Evolutionary conservation across 805 yeast species (phyloP).

Genomic region (Metschnikowia cerradonensis): DNA sequence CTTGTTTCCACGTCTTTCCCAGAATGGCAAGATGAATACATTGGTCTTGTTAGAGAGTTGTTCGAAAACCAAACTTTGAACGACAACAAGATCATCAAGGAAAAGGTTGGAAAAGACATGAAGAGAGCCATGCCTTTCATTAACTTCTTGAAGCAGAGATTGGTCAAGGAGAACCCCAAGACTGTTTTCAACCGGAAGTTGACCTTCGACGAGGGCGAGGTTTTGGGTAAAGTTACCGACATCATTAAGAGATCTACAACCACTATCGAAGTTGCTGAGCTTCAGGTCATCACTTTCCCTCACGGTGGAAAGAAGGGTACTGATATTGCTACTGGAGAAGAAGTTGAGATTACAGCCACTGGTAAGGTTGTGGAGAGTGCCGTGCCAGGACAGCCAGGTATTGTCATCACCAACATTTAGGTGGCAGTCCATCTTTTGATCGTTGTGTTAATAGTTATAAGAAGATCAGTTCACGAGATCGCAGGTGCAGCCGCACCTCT

Average conservation of each 20-base stretch:
- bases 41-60: conserved; percentile 68
- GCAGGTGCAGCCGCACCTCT: not conserved
- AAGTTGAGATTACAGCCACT: conserved; percentile 57
- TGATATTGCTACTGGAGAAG: conserved; percentile 65
- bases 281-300: conserved; percentile 59
- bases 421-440: not conserved
- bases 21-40: conserved; percentile 60
- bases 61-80: conserved; percentile 61
- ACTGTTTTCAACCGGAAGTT: conserved; percentile 88
- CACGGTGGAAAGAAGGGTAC: conserved; percentile 61
- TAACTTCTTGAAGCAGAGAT: conserved; percentile 76
- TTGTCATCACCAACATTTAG: conserved; percentile 60
- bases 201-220: conserved; percentile 71
- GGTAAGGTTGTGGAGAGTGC: conserved; percentile 77
- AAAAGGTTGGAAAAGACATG: conserved; percentile 79
- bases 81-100: conserved; percentile 61
- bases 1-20: conserved; percentile 76
- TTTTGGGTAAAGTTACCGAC: conserved; percentile 52
- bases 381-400: conserved; percentile 92
- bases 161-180: conserved; percentile 63
- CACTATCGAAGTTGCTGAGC: conserved; percentile 45
- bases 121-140: conserved; percentile 98
- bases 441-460: not conserved
- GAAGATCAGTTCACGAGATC: not conserved
- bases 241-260: conserved; percentile 65